A percentile compares a stretch with the other conserved stretches of the same genome.
Conservation (phyloP, 192 early-diverging fungal species). For the Pilobolus umbonatus region DNA sequence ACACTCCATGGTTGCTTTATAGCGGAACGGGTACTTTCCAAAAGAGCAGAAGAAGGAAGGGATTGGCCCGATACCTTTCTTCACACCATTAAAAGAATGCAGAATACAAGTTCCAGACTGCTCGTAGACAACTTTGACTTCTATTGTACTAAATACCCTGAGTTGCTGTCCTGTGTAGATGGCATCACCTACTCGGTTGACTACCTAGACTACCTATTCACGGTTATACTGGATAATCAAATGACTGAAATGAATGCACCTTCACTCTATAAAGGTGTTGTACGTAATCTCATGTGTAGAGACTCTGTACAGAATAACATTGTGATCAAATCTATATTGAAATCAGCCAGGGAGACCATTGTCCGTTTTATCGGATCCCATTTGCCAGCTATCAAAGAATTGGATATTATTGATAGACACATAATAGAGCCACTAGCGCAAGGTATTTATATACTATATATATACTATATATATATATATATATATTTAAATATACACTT, state of each 20-base stretch:
- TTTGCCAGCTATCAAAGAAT: slow-evolving; percentile 4
- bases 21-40: slow-evolving; percentile 11
- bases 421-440: slow-evolving; percentile 17
- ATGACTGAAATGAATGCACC: slow-evolving; percentile 21
- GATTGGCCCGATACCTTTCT: slow-evolving; percentile 11
- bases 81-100: slow-evolving; percentile 7
- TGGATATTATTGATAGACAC: slow-evolving; percentile 10
- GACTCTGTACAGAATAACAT: slow-evolving; percentile 10
- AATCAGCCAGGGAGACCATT: slow-evolving; percentile 12
- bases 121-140: slow-evolving; percentile 26
- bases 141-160: slow-evolving; percentile 32
- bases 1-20: slow-evolving; percentile 27
- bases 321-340: slow-evolving; percentile 4
- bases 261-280: slow-evolving; percentile 26
- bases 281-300: slow-evolving; percentile 21
- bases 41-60: no score
- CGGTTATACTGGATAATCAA: slow-evolving; percentile 13
- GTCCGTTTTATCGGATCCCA: slow-evolving; percentile 14
- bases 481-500: neutral
- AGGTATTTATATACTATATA: neutral
- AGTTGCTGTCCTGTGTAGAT: slow-evolving; percentile 28
- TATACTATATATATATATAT: neutral
- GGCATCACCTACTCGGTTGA: slow-evolving; percentile 30
- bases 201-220: slow-evolving; percentile 26
- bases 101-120: slow-evolving; percentile 6